These are phyloP conservation scores for Tricholoma furcatifolium DNA, from an alignment of 768 basidiomycete genomes.

Conservation along the genomic window DNA sequence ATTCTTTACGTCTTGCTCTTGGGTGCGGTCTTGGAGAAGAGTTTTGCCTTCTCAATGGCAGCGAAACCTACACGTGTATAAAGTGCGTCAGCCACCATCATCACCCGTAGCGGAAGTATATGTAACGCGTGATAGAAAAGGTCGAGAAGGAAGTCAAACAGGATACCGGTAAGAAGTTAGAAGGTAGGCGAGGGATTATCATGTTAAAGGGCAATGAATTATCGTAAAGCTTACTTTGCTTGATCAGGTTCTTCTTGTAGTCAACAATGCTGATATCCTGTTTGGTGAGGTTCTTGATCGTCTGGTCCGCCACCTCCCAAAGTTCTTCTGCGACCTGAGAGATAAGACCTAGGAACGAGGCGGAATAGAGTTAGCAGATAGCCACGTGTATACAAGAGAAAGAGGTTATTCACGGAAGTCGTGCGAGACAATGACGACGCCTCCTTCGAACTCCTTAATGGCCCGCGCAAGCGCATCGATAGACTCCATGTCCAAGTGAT, in stretches of 20 bases:
- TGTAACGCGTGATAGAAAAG: neutral
- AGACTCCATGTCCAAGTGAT: conserved; percentile 96
- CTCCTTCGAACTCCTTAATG: conserved; percentile 96
- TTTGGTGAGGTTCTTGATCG: conserved; percentile 90
- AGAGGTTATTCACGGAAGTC: conserved; percentile 81
- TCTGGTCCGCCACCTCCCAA: conserved; percentile 97
- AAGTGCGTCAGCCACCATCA: conserved; percentile 8
- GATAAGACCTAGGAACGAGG: conserved; percentile 68
- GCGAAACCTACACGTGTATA: conserved; percentile 55
- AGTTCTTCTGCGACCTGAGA: conserved; percentile 98
- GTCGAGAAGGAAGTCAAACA: neutral
- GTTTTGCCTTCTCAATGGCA: conserved; percentile 90
- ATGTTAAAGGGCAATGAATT: neutral
- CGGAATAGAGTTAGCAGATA: conserved; percentile 1
- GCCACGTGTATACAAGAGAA: neutral
- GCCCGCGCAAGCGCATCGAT: conserved; percentile 95
- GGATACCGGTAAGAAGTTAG: neutral
- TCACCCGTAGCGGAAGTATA: neutral
- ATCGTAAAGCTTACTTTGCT: conserved; percentile 57
- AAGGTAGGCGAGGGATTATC: neutral
- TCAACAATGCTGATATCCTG: conserved; percentile 88
- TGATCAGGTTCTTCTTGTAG: conserved; percentile 87
- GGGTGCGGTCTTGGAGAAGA: conserved; percentile 80
- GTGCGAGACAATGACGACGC: conserved; percentile 99
- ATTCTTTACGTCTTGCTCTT: conserved; percentile 62